These are phyloP conservation scores for Marsdenia floribunda DNA, from an alignment of 257 asterid species.

Conservation along the genomic window DNA sequence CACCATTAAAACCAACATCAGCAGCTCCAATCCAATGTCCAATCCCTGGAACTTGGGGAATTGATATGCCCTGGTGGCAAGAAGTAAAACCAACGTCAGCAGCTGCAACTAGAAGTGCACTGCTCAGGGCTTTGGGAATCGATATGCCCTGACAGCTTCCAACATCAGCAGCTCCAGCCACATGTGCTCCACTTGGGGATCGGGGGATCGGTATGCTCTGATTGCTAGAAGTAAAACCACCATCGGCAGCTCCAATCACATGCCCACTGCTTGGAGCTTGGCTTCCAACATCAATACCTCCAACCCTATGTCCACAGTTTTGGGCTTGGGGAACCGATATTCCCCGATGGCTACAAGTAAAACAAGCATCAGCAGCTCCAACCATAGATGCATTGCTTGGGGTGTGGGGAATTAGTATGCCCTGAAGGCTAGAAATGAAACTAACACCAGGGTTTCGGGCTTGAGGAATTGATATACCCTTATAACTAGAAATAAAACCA, in stretches of 20 bases:
- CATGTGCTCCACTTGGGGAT: not conserved
- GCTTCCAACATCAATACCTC: no score
- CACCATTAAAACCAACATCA: not conserved
- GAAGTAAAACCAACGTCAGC: not conserved
- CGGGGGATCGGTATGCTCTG: not conserved
- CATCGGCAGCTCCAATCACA: not conserved
- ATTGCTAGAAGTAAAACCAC: not conserved
- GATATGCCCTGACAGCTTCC: no score
- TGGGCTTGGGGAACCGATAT: no score
- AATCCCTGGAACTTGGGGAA: constrained; percentile 3
- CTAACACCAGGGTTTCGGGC: not conserved
- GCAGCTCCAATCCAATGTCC: not conserved
- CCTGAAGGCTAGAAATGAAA: not conserved
- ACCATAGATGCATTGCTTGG: no score
- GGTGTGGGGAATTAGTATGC: no score
- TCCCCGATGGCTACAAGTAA: no score
- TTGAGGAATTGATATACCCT: not conserved
- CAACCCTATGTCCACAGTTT: no score
- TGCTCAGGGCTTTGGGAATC: not conserved
- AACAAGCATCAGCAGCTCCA: no score
- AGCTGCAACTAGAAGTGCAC: not conserved
- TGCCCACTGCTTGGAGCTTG: no score
- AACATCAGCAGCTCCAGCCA: not conserved
- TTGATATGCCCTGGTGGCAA: not conserved
- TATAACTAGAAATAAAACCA: not conserved